Base-by-base conservation (phyloP, 2,329 filamentous ascomycete genomes). In the Xylaria hypoxylon region DNA sequence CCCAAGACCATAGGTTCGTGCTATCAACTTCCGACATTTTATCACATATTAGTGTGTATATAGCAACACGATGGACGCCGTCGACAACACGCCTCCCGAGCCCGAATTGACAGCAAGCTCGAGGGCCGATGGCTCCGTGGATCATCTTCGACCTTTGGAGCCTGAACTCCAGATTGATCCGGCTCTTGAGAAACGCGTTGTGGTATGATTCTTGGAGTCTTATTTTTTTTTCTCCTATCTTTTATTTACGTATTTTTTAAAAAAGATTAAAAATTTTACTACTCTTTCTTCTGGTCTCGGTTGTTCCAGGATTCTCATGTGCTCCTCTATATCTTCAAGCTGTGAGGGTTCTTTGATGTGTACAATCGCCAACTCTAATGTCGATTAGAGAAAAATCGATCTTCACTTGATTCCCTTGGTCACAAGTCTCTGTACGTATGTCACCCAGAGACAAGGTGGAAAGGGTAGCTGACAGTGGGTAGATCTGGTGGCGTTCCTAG, bases 401-500 rank as follows among this genome's bases (percentile, higher is more conserved):
- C 26, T 63, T 17, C 59, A 60, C 26, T 24, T 70, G 10, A 60
- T 70, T 22, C 65, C 68, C 8, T 53, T 70, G 17, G 68, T 65
- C 11, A 65, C 65, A 57, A 53, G 58, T 35, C 58, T 70, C 22
- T 70, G 68, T 70, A 33, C 24, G 68, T 63, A 52, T 48, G 38
- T 22, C n/a, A 5, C 1, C 1, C 6, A 40, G 24, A 24, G 5
- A 52, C 17, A 19, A 40, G 19, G 4, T 10, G 26, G 40, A 33
- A 8, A n/a, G 10, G 5, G 19, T 7, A 2, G 38, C 67, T 67
- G 22, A 70, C 24, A 13, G 11, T 17, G 19, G n/a, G 17, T 50
- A 78, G 76, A 78, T 53, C 65, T 81, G 22, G 70, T 79, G 28
- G 73, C 79, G 13, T 79, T 80, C 60, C 70, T 81, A 1, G 79